Evolutionary conservation across 768 basidiomycete species (phyloP), one percentile per base, ranked within the genome.

Genomic region (Phylloporus sp.): DNA sequence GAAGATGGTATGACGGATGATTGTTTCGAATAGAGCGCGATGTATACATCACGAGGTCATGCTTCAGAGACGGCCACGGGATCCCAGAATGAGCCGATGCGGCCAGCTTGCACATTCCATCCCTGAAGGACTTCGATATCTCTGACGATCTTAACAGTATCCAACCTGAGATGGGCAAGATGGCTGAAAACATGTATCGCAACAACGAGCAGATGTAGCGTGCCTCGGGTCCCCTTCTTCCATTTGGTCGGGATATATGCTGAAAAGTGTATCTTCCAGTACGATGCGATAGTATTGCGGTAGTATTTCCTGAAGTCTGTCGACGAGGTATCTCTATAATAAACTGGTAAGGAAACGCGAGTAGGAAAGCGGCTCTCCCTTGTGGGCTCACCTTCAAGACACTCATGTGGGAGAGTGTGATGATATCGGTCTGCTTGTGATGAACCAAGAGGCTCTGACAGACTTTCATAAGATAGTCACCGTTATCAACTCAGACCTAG

Each of bases 401-500:
- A 36, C 59, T 61, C 55, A 53, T 53, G n/a, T 58, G 59, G 22
- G 59, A 54, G 0, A 49, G 50, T 0, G 55, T 20, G 7, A 60
- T 13, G 4, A 54, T 24, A 10, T 58, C 59, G 0, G 52, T 61
- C 5, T 57, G 47, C 5, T 47, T 6, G 1, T 61, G 2, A 13
- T 58, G 50, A n/a, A 47, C 16, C 5, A 60, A 47, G 3, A 61
- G 55, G 27, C 53, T 50, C 20, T 20, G 40, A 26, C 47, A 11
- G 7, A 48, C 29, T 5, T 52, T 45, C 22, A 61, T 5, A 1
- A 61, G 47, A 28, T 47, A 9, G 10, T 2, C 3, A 0, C 10
- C 1, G 36, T n/a, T 2, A 58, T 45, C 9, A 45, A n/a, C 0
- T 0, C 8, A 26, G 41, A 41, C 11, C 29, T 12, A 4, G 51